Base-by-base conservation (phyloP, 2,329 filamentous ascomycete genomes). In the Tolypocladium tundrense region DNA sequence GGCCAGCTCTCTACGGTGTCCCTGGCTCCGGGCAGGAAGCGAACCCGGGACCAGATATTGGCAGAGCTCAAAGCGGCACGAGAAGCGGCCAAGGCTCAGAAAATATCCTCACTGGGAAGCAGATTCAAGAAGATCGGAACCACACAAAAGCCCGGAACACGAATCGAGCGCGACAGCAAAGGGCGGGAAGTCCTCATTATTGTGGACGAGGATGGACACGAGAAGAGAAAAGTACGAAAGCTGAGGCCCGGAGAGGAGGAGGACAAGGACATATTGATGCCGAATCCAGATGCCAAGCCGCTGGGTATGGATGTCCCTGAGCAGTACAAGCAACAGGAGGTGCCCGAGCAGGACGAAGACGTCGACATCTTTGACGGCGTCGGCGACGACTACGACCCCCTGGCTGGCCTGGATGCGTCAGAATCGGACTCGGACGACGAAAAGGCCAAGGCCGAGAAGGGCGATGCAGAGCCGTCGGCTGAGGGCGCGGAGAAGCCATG, bases 261-360 rank as follows among this genome's bases (percentile, higher is more conserved):
- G 41, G 68, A 55, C 11, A 70, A 69, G 37, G 78, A 75, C 33
- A 70, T 84, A 33, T 70, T 82, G 40, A 75, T 79, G 71, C 80
- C 80, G 3, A 79, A 82, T 60, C 81, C 83, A 60, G 73, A 80
- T 60, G 77, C 75, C 27, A 79, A 80, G 62, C 82, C 83, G 0
- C 72, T 87, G 0, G 85, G 84, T 0, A 87, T 87, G 84, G 83
- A 86, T 58, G 81, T 87, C 9, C 84, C 85, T 2, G 82, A 86
- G 55, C 75, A 79, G 42, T 84, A 82, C 65, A 72, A 69, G 55
- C 79, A 79, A 58, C 71, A 77, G 51, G 75, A 77, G 41, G 70
- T 72, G 8, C 70, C 78, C 11, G 72, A 78, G 61, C 77, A 83
- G 24, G 76, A 83, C 42, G 76, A 82, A 58, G 78, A 88, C 56